Evolutionary conservation across 495 filamentous ascomycete species (phyloP).

Genomic region (Parmelia sp.): DNA sequence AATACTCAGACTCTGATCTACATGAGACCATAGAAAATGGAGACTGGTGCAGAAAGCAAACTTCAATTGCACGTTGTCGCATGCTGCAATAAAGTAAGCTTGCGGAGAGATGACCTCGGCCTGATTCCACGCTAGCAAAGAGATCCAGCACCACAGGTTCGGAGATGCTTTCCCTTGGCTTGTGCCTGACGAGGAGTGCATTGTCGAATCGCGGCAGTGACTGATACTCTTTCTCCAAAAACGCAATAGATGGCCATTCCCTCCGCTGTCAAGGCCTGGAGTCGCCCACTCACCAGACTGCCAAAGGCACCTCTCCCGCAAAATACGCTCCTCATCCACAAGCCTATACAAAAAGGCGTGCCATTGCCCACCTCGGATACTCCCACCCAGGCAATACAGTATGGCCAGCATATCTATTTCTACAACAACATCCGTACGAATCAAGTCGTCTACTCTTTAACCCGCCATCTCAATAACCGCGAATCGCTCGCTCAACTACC

Average conservation of each 20-base stretch:
- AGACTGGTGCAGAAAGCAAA: neutral
- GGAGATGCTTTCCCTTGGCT: neutral
- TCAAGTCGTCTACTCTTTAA: slow-evolving; percentile 76
- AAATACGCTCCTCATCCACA: slow-evolving; percentile 19
- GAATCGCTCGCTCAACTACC: slow-evolving; percentile 66
- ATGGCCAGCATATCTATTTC: slow-evolving; percentile 72
- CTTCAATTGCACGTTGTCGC: neutral
- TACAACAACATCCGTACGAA: slow-evolving; percentile 75
- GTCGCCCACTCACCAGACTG: neutral
- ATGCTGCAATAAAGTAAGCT: neutral
- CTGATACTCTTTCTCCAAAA: neutral
- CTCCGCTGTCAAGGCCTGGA: neutral
- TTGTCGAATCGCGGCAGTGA: neutral
- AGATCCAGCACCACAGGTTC: neutral
- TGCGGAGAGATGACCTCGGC: neutral
- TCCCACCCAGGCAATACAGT: slow-evolving; percentile 29
- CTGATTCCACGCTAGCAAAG: neutral
- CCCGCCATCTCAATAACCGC: slow-evolving; percentile 58
- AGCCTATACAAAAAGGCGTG: slow-evolving; percentile 17
- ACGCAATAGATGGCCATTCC: neutral
- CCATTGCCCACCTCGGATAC: slow-evolving; percentile 6
- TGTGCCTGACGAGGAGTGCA: neutral
- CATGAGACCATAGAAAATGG: neutral
- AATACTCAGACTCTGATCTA: neutral
- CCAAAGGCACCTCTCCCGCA: slow-evolving; percentile 8